Conservation (phyloP, 202 grass and related monocot genomes). For the Carex arenaria region DNA sequence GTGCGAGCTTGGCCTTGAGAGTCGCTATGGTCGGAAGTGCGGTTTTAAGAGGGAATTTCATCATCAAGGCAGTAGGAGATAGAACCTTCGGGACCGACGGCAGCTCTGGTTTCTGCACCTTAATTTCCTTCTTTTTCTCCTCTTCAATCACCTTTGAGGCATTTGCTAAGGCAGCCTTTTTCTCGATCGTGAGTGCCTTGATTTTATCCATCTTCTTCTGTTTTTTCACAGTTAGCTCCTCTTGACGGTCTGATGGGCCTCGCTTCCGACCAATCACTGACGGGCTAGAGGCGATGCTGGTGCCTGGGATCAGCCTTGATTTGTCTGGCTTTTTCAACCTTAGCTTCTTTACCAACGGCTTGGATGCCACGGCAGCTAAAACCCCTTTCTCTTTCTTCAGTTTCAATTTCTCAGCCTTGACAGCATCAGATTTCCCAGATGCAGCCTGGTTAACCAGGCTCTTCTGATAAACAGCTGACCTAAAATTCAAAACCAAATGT, state of each 20-base stretch:
- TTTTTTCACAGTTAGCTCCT: slow-evolving; percentile 64
- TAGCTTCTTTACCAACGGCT: slow-evolving; percentile 34
- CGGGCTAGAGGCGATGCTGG: neutral
- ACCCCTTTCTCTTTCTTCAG: slow-evolving; percentile 4
- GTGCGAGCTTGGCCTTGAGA: slow-evolving; percentile 88
- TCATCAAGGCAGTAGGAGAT: slow-evolving; percentile 68
- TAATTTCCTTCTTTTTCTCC: slow-evolving; percentile 19
- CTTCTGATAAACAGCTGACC: slow-evolving; percentile 69
- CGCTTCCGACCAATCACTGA: slow-evolving; percentile 51
- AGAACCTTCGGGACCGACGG: slow-evolving; percentile 24
- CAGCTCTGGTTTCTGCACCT: slow-evolving; percentile 31
- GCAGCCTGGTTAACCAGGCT: slow-evolving; percentile 44
- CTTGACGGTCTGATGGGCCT: slow-evolving; percentile 53
- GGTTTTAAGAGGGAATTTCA: slow-evolving; percentile 59
- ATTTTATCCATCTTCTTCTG: slow-evolving; percentile 70
- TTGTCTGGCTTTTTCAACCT: slow-evolving; percentile 15
- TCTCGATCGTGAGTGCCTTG: slow-evolving; percentile 52
- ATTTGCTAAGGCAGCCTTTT: slow-evolving; percentile 39
- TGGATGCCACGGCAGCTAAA: slow-evolving; percentile 9
- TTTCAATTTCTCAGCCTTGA: slow-evolving; percentile 5
- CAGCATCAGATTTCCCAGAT: slow-evolving; percentile 33
- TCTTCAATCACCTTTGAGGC: slow-evolving; percentile 24
- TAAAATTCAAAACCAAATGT: slow-evolving; percentile 66
- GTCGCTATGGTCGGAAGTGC: slow-evolving; percentile 81
- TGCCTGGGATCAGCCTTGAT: neutral